Evolutionary conservation across 495 filamentous ascomycete genomes (phyloP).

Genomic region (Trichoderma virens): DNA sequence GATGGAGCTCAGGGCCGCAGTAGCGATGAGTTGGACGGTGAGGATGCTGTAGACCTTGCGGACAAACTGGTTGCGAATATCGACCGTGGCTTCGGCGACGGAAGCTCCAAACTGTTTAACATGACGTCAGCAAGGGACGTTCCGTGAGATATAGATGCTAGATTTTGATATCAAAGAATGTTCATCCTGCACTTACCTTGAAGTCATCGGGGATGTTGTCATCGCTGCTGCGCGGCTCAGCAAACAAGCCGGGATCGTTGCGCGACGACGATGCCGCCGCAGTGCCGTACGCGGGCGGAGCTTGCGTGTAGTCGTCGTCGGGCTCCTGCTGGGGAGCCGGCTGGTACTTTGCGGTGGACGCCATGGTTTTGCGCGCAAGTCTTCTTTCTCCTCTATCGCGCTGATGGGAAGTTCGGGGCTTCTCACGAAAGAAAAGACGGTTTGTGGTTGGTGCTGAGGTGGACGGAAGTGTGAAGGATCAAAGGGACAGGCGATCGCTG

Average conservation of each 20-base stretch:
- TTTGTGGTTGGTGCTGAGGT: not conserved
- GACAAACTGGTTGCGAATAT: conserved; percentile 96
- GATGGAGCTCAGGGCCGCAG: conserved; percentile 69
- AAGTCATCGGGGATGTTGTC: conserved; percentile 96
- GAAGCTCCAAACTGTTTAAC: conserved; percentile 67
- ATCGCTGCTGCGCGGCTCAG: conserved; percentile 63
- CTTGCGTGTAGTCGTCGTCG: conserved; percentile 63
- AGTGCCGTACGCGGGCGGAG: conserved; percentile 76
- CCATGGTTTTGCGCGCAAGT: conserved; percentile 36
- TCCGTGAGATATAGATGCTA: not conserved
- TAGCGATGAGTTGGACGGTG: conserved; percentile 82
- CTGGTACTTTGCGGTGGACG: conserved; percentile 61
- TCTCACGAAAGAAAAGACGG: not conserved
- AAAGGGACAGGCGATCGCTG: not conserved
- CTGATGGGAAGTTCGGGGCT: not conserved
- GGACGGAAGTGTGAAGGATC: not conserved
- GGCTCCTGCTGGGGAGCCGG: conserved; percentile 68
- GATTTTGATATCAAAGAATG: conserved; percentile 5
- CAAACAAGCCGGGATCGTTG: conserved; percentile 34
- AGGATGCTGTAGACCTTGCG: conserved; percentile 60
- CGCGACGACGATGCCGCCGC: conserved; percentile 25
- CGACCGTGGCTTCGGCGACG: conserved; percentile 85
- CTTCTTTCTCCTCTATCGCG: not conserved
- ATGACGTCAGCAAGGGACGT: not conserved
- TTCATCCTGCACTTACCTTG: conserved; percentile 49